Percentiles rank a stretch among this genome's conserved stretches.
phyloP scores from a whole-genome alignment of 345 rosid genomes.

The Bruguiera sexangula region DNA sequence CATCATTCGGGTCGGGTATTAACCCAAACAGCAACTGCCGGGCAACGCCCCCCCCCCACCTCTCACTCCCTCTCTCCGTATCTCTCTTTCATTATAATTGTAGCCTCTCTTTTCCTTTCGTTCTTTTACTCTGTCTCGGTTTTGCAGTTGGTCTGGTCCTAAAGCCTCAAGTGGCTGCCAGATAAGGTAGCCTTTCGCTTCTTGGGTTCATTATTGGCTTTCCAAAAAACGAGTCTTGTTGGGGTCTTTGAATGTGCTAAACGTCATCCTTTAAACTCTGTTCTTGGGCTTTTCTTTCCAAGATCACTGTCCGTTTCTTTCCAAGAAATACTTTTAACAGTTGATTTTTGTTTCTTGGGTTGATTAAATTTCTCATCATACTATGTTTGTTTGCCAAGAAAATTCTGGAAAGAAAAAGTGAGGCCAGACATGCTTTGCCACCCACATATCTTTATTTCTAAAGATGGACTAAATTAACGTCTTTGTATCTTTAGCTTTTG shows the following conservation, averaged over 20 bases:
- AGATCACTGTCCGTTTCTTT: not conserved
- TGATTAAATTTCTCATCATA: not conserved
- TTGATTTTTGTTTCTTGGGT: not conserved
- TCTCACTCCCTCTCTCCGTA: no score
- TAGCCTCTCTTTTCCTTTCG: not conserved
- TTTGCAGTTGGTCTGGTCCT: not conserved
- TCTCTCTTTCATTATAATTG: not conserved
- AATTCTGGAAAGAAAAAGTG: not conserved
- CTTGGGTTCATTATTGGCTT: not conserved
- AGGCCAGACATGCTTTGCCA: no score
- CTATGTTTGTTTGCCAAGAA: not conserved
- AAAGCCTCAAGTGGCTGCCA: not conserved
- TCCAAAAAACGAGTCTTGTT: not conserved
- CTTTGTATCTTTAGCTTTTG: no score
- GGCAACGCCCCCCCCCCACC: not conserved
- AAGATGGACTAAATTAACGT: not conserved
- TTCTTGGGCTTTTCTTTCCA: not conserved
- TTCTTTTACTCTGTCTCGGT: not conserved
- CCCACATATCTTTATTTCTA: not conserved
- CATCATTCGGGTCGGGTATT: not conserved
- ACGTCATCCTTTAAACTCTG: not conserved
- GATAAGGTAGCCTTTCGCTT: conserved; percentile 12
- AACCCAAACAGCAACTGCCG: conserved; percentile 5
- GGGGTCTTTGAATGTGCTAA: not conserved
- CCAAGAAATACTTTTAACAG: not conserved